These are phyloP conservation scores for Elaphomyces granulatus DNA, from an alignment of 495 filamentous ascomycete genomes.

Conservation along the genomic window DNA sequence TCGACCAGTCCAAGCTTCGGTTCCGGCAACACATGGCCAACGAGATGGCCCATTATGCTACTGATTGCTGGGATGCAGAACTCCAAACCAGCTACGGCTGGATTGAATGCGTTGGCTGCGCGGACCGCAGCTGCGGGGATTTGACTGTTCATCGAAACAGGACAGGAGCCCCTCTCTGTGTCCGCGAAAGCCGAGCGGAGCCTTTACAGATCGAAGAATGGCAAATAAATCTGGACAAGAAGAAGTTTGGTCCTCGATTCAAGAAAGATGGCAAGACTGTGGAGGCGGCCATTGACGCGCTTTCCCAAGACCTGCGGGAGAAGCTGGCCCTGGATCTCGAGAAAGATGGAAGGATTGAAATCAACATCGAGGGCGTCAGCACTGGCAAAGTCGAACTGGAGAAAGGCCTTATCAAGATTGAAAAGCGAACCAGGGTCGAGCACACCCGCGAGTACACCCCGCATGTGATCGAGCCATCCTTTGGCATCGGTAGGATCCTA, in stretches of 20 bases:
- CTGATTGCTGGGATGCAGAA: conserved; percentile 78
- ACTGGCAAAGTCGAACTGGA: conserved; percentile 54
- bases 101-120: conserved; percentile 80
- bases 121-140: conserved; percentile 70
- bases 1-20: conserved; percentile 56
- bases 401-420: conserved; percentile 55
- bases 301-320: conserved; percentile 56
- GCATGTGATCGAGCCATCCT: conserved; percentile 76
- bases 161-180: conserved; percentile 61
- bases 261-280: conserved; percentile 65
- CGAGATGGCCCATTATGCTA: conserved; percentile 75
- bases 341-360: conserved; percentile 47
- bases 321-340: conserved; percentile 51
- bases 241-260: conserved; percentile 67
- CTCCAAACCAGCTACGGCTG: conserved; percentile 66
- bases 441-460: conserved; percentile 65
- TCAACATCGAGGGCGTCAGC: conserved; percentile 50
- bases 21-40: conserved; percentile 78
- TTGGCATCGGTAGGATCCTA: conserved; percentile 68
- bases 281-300: conserved; percentile 50
- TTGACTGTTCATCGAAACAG: conserved; percentile 64
- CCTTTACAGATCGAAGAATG: conserved; percentile 58
- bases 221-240: conserved; percentile 65
- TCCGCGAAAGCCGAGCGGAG: conserved; percentile 50
- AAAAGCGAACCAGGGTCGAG: conserved; percentile 53